Percentiles rank a stretch among this genome's conserved stretches.
These are phyloP conservation scores for Tagetes erecta DNA, from an alignment of 129 eudicot genomes.

Conservation along the genomic window DNA sequence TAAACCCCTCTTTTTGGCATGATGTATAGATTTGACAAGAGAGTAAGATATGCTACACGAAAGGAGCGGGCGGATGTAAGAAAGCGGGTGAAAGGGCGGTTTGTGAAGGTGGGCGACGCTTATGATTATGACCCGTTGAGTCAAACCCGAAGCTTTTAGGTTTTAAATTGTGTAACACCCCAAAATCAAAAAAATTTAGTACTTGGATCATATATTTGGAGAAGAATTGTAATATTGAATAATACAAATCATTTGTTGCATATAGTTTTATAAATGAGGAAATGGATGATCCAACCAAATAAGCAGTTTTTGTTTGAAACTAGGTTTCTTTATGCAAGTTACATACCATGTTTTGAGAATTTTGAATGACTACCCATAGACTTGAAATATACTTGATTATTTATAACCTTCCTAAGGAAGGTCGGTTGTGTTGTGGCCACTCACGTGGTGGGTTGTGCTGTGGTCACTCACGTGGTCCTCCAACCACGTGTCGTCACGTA, in stretches of 20 bases:
- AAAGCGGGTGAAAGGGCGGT: conserved; percentile 76
- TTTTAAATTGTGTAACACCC: conserved; percentile 19
- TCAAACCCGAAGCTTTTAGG: conserved; percentile 42
- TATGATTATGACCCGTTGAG: conserved; percentile 69
- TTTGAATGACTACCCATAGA: too few species aligned
- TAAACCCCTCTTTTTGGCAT: neutral
- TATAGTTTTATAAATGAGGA: neutral
- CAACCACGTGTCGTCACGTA: too few species aligned
- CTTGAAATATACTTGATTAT: too few species aligned
- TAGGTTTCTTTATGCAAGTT: neutral
- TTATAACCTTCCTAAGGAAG: too few species aligned
- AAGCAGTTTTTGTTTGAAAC: neutral
- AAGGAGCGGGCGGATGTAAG: conserved; percentile 75
- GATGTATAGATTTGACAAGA: conserved; percentile 54
- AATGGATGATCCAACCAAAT: neutral
- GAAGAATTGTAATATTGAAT: conserved; percentile 5
- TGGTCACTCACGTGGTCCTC: too few species aligned
- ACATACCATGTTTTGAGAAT: neutral
- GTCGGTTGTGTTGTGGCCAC: too few species aligned
- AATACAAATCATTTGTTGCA: neutral
- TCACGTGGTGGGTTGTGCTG: too few species aligned
- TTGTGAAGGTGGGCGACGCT: conserved; percentile 71
- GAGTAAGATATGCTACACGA: conserved; percentile 66
- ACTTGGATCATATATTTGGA: neutral
- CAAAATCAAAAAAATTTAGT: neutral